These are phyloP conservation scores for Chytriomyces confervae DNA, from an alignment of 192 early-diverging fungal species.

Conservation along the genomic window DNA sequence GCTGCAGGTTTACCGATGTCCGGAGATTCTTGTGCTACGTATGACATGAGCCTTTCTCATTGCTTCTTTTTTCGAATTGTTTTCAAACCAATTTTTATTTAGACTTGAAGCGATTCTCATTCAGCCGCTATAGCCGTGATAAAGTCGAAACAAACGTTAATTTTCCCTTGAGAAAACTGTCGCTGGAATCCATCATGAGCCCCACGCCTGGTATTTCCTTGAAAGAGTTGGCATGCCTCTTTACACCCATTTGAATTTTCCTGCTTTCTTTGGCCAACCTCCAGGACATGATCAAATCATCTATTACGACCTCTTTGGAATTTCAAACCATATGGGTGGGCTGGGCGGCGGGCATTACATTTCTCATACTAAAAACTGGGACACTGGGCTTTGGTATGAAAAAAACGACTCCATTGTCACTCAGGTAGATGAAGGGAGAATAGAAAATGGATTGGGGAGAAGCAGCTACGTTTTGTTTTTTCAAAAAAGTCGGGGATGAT, in stretches of 20 bases:
- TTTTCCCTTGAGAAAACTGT: constrained; percentile 44
- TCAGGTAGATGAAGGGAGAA: constrained; percentile 16
- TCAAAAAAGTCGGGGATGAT: constrained; percentile 31
- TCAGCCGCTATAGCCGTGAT: constrained; percentile 38
- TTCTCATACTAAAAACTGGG: constrained; percentile 43
- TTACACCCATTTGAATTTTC: constrained; percentile 20
- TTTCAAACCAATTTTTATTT: neutral
- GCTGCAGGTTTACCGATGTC: constrained; percentile 45
- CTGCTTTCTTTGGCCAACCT: neutral
- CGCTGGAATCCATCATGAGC: constrained; percentile 43
- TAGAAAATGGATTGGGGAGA: constrained; percentile 16
- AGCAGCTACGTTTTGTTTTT: constrained; percentile 50
- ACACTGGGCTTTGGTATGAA: constrained; percentile 46
- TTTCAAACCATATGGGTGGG: constrained; percentile 57
- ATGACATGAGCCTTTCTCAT: constrained; percentile 6
- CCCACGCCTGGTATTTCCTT: constrained; percentile 6
- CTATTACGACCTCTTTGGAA: constrained; percentile 57
- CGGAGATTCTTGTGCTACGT: constrained; percentile 62
- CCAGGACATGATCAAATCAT: constrained; percentile 36
- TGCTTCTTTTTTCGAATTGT: neutral
- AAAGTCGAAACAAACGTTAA: constrained; percentile 51
- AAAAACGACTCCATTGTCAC: constrained; percentile 36
- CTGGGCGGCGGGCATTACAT: constrained; percentile 61
- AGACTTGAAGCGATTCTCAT: constrained; percentile 59
- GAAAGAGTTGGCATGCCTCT: neutral